Evolutionary conservation across 352 stramenopile genomes (phyloP).

Genomic region (Phytophthora citrophthora): DNA sequence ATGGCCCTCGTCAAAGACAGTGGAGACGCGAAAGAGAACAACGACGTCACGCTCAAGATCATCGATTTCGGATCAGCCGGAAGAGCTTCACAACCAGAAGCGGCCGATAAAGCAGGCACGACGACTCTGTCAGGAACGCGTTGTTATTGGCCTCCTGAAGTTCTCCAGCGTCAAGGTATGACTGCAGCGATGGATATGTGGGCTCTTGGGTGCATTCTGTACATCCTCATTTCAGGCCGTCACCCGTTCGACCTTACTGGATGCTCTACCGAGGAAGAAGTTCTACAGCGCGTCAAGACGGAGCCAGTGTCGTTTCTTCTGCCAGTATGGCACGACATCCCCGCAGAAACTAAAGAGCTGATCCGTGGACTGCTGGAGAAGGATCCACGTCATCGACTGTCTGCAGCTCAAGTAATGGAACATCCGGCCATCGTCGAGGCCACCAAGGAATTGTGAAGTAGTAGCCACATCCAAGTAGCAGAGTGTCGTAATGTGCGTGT

Average conservation of each 20-base stretch:
- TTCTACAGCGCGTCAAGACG: conserved; percentile 62
- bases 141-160: conserved; percentile 88
- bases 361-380: conserved; percentile 78
- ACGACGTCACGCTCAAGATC: conserved; percentile 74
- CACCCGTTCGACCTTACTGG: conserved; percentile 90
- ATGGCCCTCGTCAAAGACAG: conserved; percentile 51
- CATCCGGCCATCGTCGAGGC: conserved; percentile 42
- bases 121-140: conserved; percentile 74
- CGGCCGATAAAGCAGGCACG: conserved; percentile 20
- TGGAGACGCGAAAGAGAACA: conserved; percentile 11
- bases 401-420: conserved; percentile 56
- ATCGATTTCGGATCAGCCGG: conserved; percentile 90
- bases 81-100: conserved; percentile 20
- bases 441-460: conserved; percentile 34
- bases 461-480: conserved; percentile 4
- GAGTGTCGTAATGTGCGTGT: conserved; percentile 11
- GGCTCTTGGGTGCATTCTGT: conserved; percentile 88
- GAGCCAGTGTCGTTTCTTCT: conserved; percentile 66
- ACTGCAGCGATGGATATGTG: conserved; percentile 89
- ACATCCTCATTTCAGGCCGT: conserved; percentile 85
- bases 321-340: conserved; percentile 59
- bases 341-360: conserved; percentile 63
- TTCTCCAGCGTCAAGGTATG: conserved; percentile 59
- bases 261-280: conserved; percentile 75
- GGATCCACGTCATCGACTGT: conserved; percentile 57